phyloP scores from a whole-genome alignment of 495 filamentous ascomycete genomes.

The Aspergillus panamensis region DNA sequence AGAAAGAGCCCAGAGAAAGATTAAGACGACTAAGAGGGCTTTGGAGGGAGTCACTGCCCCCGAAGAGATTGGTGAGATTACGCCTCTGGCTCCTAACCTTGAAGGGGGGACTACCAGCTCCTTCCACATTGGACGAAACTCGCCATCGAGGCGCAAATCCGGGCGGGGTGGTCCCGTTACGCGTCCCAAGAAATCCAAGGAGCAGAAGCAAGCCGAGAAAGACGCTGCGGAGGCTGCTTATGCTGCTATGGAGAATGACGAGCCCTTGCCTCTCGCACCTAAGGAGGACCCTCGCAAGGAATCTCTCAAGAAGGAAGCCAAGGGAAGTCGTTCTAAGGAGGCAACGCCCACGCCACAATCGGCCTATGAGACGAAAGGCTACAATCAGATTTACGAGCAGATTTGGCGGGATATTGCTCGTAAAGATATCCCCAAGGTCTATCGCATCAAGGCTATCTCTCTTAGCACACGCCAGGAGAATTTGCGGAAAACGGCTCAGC shows the following conservation, averaged over 20 bases:
- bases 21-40: conserved; percentile 74
- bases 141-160: conserved; percentile 61
- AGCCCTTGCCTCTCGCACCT: conserved; percentile 57
- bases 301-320: conserved; percentile 53
- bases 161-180: conserved; percentile 58
- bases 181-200: conserved; percentile 83
- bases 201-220: conserved; percentile 95
- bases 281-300: conserved; percentile 61
- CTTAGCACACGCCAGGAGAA: conserved; percentile 84
- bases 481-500: conserved; percentile 91
- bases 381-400: conserved; percentile 96
- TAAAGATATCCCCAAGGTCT: conserved; percentile 91
- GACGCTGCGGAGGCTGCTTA: conserved; percentile 87
- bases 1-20: conserved; percentile 82
- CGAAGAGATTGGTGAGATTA: conserved; percentile 72
- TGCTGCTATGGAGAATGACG: conserved; percentile 79
- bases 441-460: conserved; percentile 77
- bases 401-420: conserved; percentile 94
- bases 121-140: conserved; percentile 66
- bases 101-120: conserved; percentile 85
- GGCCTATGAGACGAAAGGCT: conserved; percentile 81
- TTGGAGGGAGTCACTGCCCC: conserved; percentile 79
- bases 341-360: conserved; percentile 50
- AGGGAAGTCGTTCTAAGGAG: conserved; percentile 58
- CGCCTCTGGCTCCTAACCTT: conserved; percentile 73